Base-by-base conservation (phyloP, 495 filamentous ascomycete species). In the Penicillium samsonianum region DNA sequence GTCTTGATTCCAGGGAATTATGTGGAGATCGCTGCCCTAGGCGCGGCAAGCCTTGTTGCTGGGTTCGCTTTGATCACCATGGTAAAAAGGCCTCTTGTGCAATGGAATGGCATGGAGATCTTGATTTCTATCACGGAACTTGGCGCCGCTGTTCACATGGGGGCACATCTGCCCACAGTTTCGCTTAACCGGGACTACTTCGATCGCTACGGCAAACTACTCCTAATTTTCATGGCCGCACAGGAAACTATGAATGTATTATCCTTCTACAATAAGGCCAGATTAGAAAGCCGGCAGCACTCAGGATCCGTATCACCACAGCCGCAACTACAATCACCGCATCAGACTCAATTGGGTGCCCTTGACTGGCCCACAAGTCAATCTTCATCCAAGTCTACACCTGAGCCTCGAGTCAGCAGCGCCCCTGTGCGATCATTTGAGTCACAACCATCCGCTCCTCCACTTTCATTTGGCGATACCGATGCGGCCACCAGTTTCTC, bases 81-180 rank as follows among this genome's bases (percentile, higher is more conserved):
- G 26, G 54, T 77, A 26, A 77, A 78, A 45, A 60, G 64, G 23
- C 74, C 73, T 20, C 63, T 76, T 23, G 54, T 37, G 2, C 64
- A 77, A 23, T 78, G 74, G 73, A 75, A 72, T 54, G 71, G 71
- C 11, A 72, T 73, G 60, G 76, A 78, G 44, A 74, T 79, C n/a
- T 58, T 78, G 48, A 64, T 79, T 17, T 76, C 71, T 20, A 64
- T 76, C 45, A 73, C 73, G 2, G 74, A 79, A 54, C 70, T 79
- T 17, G 68, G 43, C 7, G 69, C 67, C 4, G 73, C 73, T 11
- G 62, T 79, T 50, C 71, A 75, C 41, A 58, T 78, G 10, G 75
- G 75, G 22, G 73, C 66, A 25, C 70, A 75, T 59, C 62, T 78
- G 26, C 74, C 75, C 4, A 62, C 62, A 1, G 64, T 48, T 9